Percentiles rank a stretch among this genome's conserved stretches.
Evolutionary conservation across 345 rosid genomes (phyloP).

Genomic region (Arabidopsis suecica): DNA sequence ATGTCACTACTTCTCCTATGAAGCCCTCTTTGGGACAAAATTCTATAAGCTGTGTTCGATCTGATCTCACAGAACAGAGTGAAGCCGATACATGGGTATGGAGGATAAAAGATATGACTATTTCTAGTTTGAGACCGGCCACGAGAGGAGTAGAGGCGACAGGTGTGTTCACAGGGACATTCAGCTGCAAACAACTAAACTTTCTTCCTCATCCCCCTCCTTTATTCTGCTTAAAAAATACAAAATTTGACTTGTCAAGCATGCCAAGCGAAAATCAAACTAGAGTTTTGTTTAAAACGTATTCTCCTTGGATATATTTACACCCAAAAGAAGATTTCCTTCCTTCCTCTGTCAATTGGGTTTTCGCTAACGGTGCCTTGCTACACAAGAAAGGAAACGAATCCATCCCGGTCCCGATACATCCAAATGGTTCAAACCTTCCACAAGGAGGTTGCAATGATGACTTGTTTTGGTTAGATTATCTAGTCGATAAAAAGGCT

Average conservation of each 20-base stretch:
- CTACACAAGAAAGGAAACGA: constrained; percentile 64
- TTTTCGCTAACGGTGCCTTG: constrained; percentile 62
- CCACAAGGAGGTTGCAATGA: constrained; percentile 77
- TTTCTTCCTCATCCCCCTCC: constrained; percentile 10
- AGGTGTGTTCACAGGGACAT: constrained; percentile 69
- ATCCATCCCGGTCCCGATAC: constrained; percentile 54
- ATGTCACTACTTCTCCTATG: constrained; percentile 51
- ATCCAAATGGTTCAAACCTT: constrained; percentile 68
- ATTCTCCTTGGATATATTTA: constrained; percentile 66
- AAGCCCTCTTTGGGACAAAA: constrained; percentile 60
- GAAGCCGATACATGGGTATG: constrained; percentile 59
- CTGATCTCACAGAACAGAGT: constrained; percentile 60
- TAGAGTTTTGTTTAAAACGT: constrained; percentile 53
- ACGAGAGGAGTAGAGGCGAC: constrained; percentile 51
- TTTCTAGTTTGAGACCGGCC: constrained; percentile 53
- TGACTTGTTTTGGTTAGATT: constrained; percentile 73
- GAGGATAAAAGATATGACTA: constrained; percentile 51
- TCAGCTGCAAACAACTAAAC: constrained; percentile 45
- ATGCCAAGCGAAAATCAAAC: constrained; percentile 65
- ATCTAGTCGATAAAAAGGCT: constrained; percentile 48
- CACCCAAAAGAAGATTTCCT: constrained; percentile 72
- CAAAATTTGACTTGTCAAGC: constrained; percentile 34
- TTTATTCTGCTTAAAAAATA: constrained; percentile 63
- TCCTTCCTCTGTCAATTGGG: constrained; percentile 70
- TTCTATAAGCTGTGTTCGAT: constrained; percentile 61